Evolutionary conservation across 306 rosid species (phyloP).

Genomic region (Luffa aegyptiaca): DNA sequence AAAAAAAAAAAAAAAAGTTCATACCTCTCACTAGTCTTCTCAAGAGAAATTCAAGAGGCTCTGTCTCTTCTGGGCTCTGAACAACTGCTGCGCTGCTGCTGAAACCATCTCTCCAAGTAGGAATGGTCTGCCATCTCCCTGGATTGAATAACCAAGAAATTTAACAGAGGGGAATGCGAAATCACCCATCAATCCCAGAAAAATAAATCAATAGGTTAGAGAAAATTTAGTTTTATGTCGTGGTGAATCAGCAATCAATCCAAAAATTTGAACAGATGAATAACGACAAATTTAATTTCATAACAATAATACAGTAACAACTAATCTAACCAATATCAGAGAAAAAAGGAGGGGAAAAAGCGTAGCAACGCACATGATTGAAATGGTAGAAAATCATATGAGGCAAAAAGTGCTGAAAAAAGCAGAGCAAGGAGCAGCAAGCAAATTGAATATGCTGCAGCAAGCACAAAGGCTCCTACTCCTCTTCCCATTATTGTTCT

Average conservation of each 20-base stretch:
- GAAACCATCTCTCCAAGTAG: background rate
- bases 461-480: background rate
- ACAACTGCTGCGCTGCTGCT: background rate
- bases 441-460: conserved; percentile 6
- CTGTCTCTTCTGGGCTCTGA: background rate
- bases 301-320: too few relatives aligned
- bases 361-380: background rate
- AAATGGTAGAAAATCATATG: background rate
- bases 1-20: too few relatives aligned
- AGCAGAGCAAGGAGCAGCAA: conserved; percentile 10
- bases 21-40: conserved; percentile 28
- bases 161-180: too few relatives aligned
- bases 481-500: conserved; percentile 9
- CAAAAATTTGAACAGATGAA: too few relatives aligned
- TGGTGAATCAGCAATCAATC: too few relatives aligned
- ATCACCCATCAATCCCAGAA: too few relatives aligned
- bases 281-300: too few relatives aligned
- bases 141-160: background rate
- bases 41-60: conserved; percentile 8
- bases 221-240: too few relatives aligned
- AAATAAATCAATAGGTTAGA: too few relatives aligned
- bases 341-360: too few relatives aligned
- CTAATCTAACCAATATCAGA: too few relatives aligned
- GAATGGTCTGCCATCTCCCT: conserved; percentile 12
- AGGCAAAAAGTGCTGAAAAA: conserved; percentile 5